These are phyloP conservation scores for Hypocreales sp. DNA, from an alignment of 2,329 filamentous ascomycete species.

Conservation along the genomic window DNA sequence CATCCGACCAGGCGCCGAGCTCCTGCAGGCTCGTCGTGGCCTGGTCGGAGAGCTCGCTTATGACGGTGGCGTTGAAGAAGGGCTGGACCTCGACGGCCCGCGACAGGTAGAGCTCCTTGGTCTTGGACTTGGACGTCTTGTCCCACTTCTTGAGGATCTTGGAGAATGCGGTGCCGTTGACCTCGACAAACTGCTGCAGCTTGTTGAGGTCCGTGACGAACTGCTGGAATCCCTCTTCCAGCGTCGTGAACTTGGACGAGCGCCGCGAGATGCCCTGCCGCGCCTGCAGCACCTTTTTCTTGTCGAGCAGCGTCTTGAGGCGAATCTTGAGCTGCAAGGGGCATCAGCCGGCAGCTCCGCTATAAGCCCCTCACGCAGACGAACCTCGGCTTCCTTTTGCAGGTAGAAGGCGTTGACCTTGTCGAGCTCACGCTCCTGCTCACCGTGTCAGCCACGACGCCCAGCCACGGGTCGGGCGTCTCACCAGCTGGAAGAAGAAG, in stretches of 20 bases:
- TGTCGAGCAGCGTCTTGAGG: slow-evolving; percentile 81
- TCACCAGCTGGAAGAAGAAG: slow-evolving; percentile 94
- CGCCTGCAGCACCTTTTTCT: slow-evolving; percentile 82
- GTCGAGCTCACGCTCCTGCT: slow-evolving; percentile 93
- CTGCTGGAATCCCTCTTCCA: slow-evolving; percentile 94
- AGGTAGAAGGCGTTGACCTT: slow-evolving; percentile 98
- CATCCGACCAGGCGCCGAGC: slow-evolving; percentile 91
- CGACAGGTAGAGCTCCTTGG: slow-evolving; percentile 93
- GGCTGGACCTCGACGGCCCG: slow-evolving; percentile 94
- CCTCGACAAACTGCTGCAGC: slow-evolving; percentile 94
- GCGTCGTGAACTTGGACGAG: slow-evolving; percentile 83
- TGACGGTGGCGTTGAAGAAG: slow-evolving; percentile 94
- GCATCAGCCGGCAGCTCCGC: background rate
- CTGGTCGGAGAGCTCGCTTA: slow-evolving; percentile 91
- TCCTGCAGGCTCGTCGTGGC: slow-evolving; percentile 93
- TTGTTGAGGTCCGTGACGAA: slow-evolving; percentile 96
- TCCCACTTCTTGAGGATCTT: slow-evolving; percentile 99
- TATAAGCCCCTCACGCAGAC: slow-evolving; percentile 10
- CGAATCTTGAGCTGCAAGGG: slow-evolving; percentile 68
- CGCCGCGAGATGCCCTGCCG: slow-evolving; percentile 68
- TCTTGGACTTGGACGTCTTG: slow-evolving; percentile 97
- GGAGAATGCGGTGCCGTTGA: slow-evolving; percentile 94
- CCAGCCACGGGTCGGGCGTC: slow-evolving; percentile 10
- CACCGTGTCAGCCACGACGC: too few relatives aligned
- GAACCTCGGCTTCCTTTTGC: slow-evolving; percentile 93